Evolutionary conservation across 306 rosid species (phyloP).

Genomic region (Lupinus albus): DNA sequence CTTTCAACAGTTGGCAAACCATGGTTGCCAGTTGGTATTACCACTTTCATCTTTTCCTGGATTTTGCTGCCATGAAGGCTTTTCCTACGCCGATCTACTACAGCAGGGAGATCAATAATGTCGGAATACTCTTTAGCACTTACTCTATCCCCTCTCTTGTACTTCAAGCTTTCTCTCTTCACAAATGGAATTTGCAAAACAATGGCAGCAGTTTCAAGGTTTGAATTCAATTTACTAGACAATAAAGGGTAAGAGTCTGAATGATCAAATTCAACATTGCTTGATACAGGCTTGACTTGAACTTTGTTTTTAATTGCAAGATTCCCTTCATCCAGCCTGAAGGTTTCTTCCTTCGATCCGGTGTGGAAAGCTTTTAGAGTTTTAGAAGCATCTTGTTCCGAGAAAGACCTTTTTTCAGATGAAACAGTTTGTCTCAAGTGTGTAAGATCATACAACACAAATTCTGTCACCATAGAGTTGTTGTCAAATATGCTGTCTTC

Average conservation of each 20-base stretch:
- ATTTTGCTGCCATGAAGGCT: conserved; percentile 41
- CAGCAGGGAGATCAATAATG: conserved; percentile 46
- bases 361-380: conserved; percentile 48
- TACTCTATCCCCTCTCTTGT: conserved; percentile 56
- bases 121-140: conserved; percentile 47
- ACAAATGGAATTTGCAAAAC: conserved; percentile 75
- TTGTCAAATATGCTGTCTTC: conserved; percentile 63
- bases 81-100: conserved; percentile 49
- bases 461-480: conserved; percentile 78
- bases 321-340: conserved; percentile 38
- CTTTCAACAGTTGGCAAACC: conserved; percentile 66
- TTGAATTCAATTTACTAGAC: conserved; percentile 53
- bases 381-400: conserved; percentile 45
- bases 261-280: conserved; percentile 43
- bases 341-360: conserved; percentile 46
- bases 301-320: conserved; percentile 48
- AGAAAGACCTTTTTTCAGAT: conserved; percentile 42
- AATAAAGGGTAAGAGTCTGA: conserved; percentile 51
- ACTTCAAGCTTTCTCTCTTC: conserved; percentile 76
- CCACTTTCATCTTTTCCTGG: conserved; percentile 71
- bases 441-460: conserved; percentile 75
- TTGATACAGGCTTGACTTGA: conserved; percentile 50
- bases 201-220: conserved; percentile 75
- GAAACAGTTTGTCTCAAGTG: conserved; percentile 66
- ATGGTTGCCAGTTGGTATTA: conserved; percentile 81